Evolutionary conservation across 1,139 yeast genomes (phyloP).

Genomic region (Blastobotrys apis): DNA sequence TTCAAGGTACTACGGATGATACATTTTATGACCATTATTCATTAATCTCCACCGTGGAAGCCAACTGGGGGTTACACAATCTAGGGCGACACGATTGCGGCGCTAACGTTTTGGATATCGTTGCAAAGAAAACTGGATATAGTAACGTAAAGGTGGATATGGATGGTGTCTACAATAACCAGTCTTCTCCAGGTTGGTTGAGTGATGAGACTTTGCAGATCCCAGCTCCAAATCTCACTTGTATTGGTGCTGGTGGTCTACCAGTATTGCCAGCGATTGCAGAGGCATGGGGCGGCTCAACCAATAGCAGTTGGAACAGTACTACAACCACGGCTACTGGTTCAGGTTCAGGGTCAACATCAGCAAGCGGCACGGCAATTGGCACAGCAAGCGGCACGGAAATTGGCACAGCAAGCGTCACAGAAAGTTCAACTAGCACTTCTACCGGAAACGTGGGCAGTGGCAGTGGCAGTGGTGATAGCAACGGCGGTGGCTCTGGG

Average conservation of each 20-base stretch:
- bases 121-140: slow-evolving; percentile 39
- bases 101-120: slow-evolving; percentile 43
- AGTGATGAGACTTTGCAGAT: slow-evolving; percentile 34
- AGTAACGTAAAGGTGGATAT: slow-evolving; percentile 37
- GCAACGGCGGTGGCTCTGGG: background rate
- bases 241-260: slow-evolving; percentile 42
- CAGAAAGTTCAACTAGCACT: too few relatives aligned
- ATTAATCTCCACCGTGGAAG: slow-evolving; percentile 42
- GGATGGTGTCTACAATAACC: slow-evolving; percentile 38
- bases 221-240: slow-evolving; percentile 41
- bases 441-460: background rate
- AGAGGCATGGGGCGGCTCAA: slow-evolving; percentile 9
- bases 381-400: too few relatives aligned
- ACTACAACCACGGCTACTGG: too few relatives aligned
- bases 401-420: too few relatives aligned
- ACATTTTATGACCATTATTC: slow-evolving; percentile 50
- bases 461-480: background rate
- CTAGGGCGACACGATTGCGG: slow-evolving; percentile 47
- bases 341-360: background rate
- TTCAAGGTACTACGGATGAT: slow-evolving; percentile 41
- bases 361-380: too few relatives aligned
- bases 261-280: slow-evolving; percentile 17
- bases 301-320: background rate
- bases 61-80: slow-evolving; percentile 45
- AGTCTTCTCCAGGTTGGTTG: slow-evolving; percentile 41